Conservation (phyloP, 2,329 filamentous ascomycete species). For the Zymoseptoria crescenta region DNA sequence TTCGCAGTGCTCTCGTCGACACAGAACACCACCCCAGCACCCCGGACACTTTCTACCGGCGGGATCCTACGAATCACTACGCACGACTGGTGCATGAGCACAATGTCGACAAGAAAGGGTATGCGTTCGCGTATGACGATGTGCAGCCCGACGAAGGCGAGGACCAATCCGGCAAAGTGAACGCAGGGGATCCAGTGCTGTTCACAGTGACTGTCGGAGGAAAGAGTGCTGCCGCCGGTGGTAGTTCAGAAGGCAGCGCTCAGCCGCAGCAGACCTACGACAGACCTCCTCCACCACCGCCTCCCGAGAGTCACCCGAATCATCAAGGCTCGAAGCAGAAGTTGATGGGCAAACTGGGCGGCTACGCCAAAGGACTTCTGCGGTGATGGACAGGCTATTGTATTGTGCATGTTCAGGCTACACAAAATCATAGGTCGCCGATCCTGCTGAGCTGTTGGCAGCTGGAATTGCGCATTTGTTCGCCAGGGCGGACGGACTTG, state of each 20-base stretch:
- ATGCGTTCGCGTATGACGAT: constrained; percentile 59
- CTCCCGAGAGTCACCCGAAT: constrained; percentile 3
- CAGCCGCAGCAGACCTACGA: constrained; percentile 7
- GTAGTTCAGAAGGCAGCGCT: constrained; percentile 1
- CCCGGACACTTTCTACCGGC: constrained; percentile 28
- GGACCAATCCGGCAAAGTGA: constrained; percentile 48
- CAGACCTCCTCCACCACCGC: constrained; percentile 12
- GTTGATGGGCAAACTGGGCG: constrained; percentile 3
- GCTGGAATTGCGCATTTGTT: too few relatives aligned
- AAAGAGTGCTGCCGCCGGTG: constrained; percentile 9
- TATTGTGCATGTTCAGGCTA: background rate
- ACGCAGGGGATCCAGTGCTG: constrained; percentile 38
- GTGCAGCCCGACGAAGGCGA: constrained; percentile 52
- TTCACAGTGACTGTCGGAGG: constrained; percentile 28
- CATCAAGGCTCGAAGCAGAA: background rate
- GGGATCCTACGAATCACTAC: constrained; percentile 48
- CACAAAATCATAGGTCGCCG: too few relatives aligned
- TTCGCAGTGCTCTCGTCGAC: constrained; percentile 60
- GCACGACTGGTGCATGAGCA: constrained; percentile 52
- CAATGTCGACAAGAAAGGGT: constrained; percentile 54
- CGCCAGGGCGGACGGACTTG: background rate
- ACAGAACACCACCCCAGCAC: constrained; percentile 33
- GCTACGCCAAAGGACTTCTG: constrained; percentile 3
- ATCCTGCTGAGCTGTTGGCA: too few relatives aligned
- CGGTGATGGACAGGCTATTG: background rate